Base-by-base conservation (phyloP, 805 yeast genomes). In the Starmerella apicola region DNA sequence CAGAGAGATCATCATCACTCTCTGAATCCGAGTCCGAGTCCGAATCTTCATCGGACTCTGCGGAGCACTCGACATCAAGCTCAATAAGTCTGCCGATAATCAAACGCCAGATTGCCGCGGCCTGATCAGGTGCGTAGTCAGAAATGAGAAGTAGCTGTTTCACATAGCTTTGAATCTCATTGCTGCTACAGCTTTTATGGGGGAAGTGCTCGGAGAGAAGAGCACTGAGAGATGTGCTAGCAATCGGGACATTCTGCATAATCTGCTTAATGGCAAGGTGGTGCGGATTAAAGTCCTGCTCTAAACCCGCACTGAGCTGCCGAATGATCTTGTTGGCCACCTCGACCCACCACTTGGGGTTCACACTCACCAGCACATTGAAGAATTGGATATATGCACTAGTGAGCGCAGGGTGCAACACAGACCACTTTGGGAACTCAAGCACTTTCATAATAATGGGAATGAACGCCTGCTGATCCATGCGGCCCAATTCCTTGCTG, bases 41-140 rank as follows among this genome's bases (percentile, higher is more conserved):
- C 15, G 46, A 55, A 9, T 54, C 61, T 12, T 51, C 55, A 53
- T 18, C 36, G 10, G 55, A 63, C 15, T 52, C 61, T 4, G 82
- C 84, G 53, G 84, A 95, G 42, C 86, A 66, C 58, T 85, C 97
- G 4, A 86, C 95, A 60, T 88, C 98, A 34, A 91, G 66, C 48
- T 82, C 81, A 43, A 91, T 83, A 41, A 81, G 70, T 45, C 76
- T 72, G 58, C 88, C 95, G 29, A 85, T 64, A 13, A 86, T 67
- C 42, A 82, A 59, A 18, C 80, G 77, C 95, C 96, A 86, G 5
- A 82, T 67, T 34, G 74, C 74, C 47, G 70, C 70, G 50, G 77
- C 75, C 47, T 85, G 62, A 50, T 85, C 95, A 3, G 75, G 73
- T 47, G 91, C 81, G 58, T 88, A 86, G 8, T 67, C 65, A 26